phyloP scores from a whole-genome alignment of 2,329 filamentous ascomycete genomes.

The Colletotrichum sp. region DNA sequence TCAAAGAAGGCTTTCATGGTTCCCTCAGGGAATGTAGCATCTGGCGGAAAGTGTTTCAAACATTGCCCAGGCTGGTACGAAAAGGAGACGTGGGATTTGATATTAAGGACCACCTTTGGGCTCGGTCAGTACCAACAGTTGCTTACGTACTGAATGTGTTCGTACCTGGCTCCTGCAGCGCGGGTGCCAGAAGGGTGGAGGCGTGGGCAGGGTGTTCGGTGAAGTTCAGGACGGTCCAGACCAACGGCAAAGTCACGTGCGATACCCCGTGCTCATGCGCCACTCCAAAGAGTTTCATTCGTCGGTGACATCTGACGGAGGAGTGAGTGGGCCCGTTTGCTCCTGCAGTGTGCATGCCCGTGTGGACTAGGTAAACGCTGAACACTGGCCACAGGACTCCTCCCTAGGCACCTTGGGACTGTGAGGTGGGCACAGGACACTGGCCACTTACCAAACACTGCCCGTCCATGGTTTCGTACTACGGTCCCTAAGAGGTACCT shows the following conservation, averaged over 20 bases:
- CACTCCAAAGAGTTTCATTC: slow-evolving; percentile 6
- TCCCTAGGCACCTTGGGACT: background rate
- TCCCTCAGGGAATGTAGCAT: background rate
- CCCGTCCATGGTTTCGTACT: background rate
- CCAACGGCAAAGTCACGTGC: background rate
- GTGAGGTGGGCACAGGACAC: background rate
- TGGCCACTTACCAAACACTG: slow-evolving; percentile 4
- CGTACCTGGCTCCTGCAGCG: background rate
- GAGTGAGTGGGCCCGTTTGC: slow-evolving; percentile 8
- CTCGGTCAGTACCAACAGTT: background rate
- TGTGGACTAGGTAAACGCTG: background rate
- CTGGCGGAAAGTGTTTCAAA: slow-evolving; percentile 2
- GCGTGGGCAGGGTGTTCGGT: background rate
- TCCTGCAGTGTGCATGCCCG: background rate
- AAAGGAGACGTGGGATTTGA: background rate
- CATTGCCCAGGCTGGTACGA: background rate
- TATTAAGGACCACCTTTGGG: background rate
- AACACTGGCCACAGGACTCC: background rate
- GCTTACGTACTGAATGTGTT: background rate
- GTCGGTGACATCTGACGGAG: slow-evolving; percentile 5
- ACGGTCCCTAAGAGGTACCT: background rate
- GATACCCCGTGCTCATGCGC: background rate
- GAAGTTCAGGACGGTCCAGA: background rate
- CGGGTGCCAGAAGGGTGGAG: background rate
- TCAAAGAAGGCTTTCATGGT: background rate